Evolutionary conservation across 2,329 filamentous ascomycete species (phyloP).

Genomic region (Trichoderma sp.): DNA sequence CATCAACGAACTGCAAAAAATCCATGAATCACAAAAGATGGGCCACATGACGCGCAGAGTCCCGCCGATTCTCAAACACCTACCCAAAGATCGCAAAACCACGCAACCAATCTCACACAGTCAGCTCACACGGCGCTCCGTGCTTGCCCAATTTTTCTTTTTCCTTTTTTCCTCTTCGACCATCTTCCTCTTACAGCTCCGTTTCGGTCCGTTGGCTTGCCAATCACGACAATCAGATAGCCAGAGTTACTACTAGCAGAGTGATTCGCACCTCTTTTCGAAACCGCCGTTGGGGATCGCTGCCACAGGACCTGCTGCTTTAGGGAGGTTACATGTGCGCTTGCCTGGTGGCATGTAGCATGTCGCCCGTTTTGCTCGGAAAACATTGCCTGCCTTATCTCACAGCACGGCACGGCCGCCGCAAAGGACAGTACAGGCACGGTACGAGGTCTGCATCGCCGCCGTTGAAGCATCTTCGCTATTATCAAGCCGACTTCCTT

Average conservation of each 20-base stretch:
- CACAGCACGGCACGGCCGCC: too few species aligned
- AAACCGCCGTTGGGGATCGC: constrained; percentile 22
- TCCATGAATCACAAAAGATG: not conserved
- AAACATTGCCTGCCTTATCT: too few species aligned
- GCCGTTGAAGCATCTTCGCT: not conserved
- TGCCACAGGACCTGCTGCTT: constrained; percentile 19
- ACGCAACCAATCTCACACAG: constrained; percentile 1
- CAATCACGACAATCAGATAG: constrained; percentile 11
- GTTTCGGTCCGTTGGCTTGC: constrained; percentile 23
- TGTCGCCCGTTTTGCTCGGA: not conserved
- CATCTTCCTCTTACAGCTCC: not conserved
- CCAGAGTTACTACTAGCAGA: too few species aligned
- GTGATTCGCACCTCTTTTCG: constrained; percentile 2
- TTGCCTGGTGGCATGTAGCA: not conserved
- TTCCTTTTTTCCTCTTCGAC: too few species aligned
- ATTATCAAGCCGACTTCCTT: too few species aligned
- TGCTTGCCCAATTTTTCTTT: not conserved
- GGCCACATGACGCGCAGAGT: too few species aligned
- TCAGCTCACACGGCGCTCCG: constrained; percentile 1
- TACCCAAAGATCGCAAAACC: not conserved
- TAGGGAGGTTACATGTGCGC: constrained; percentile 26
- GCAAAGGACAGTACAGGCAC: too few species aligned
- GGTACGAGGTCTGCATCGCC: too few species aligned
- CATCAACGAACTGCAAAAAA: not conserved
- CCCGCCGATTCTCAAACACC: too few species aligned